Evolutionary conservation across 2,329 filamentous ascomycete species (phyloP).

Genomic region (Ophiostoma australiae): DNA sequence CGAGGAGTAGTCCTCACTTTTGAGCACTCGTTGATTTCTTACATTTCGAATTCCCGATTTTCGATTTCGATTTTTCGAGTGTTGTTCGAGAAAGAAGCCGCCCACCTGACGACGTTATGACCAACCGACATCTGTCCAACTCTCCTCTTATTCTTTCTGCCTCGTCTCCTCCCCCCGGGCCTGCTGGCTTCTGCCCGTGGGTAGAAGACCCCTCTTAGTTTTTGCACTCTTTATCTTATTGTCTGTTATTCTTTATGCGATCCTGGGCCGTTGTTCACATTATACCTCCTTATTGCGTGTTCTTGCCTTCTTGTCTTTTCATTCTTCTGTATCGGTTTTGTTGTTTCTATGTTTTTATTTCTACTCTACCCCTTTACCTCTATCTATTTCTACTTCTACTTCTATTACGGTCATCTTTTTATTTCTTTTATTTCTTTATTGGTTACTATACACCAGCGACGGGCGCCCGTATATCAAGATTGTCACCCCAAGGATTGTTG

Average conservation of each 20-base stretch:
- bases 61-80: no score
- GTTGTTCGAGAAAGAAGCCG: not conserved
- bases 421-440: not conserved
- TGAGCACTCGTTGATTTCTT: not conserved
- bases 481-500: conserved; percentile 16
- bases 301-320: not conserved
- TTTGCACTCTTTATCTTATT: conserved; percentile 1
- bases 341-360: not conserved
- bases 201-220: not conserved
- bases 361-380: not conserved
- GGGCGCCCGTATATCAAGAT: conserved; percentile 18
- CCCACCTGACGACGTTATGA: not conserved
- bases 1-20: conserved; percentile 6
- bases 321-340: conserved; percentile 2
- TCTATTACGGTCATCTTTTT: not conserved
- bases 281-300: conserved; percentile 11
- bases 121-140: conserved; percentile 9
- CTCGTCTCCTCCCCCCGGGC: not conserved
- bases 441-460: conserved; percentile 4
- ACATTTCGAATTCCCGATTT: not conserved
- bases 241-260: not conserved
- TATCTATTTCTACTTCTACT: not conserved
- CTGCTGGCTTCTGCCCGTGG: conserved; percentile 8
- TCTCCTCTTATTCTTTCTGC: not conserved
- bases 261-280: conserved; percentile 8